Percentiles rank a stretch among this genome's conserved stretches.
Evolutionary conservation across 2,329 filamentous ascomycete species (phyloP).

Genomic region (Neopestalotiopsis sp.): DNA sequence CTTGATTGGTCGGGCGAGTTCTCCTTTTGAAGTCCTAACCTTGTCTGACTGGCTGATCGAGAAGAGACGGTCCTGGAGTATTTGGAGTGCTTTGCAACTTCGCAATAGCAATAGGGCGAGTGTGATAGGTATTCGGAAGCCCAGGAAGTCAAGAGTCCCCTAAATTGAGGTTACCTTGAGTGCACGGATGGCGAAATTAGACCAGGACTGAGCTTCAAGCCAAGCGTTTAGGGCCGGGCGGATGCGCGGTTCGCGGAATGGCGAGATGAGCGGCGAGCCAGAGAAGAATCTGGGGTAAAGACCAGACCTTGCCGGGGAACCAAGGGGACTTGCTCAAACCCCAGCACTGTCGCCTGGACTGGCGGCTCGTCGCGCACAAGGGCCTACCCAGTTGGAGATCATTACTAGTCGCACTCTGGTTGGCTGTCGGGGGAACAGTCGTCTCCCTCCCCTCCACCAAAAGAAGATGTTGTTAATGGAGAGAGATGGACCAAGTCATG

Average conservation of each 20-base stretch:
- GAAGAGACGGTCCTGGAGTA: background rate
- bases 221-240: conserved; percentile 5
- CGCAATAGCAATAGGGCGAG: background rate
- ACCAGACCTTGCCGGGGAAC: conserved; percentile 1
- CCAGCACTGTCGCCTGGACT: background rate
- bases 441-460: background rate
- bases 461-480: too few relatives aligned
- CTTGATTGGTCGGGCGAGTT: background rate
- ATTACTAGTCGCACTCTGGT: background rate
- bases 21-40: background rate
- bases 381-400: background rate
- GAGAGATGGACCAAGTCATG: background rate
- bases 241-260: conserved; percentile 16
- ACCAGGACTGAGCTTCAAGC: background rate
- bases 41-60: background rate
- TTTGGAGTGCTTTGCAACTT: background rate
- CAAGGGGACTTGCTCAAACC: background rate
- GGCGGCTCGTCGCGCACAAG: conserved; percentile 1
- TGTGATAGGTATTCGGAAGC: background rate
- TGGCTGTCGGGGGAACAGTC: background rate
- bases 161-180: background rate
- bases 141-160: background rate
- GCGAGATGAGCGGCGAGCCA: background rate
- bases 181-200: conserved; percentile 10
- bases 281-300: conserved; percentile 17